Conservation (phyloP, 257 asterid species). For the Avicennia marina region DNA sequence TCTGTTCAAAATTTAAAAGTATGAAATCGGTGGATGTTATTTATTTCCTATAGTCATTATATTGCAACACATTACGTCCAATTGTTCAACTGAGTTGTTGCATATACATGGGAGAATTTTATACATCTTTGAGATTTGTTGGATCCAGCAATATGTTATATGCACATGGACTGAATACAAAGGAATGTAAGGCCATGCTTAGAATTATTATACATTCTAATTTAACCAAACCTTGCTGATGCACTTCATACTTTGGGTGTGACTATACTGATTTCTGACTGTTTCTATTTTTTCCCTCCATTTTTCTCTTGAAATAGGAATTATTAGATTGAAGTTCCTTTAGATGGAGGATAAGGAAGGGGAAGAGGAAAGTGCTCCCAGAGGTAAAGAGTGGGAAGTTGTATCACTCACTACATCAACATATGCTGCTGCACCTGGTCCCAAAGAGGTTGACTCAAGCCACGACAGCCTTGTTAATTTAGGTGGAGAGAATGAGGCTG, state of each 20-base stretch:
- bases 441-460: slow-evolving; percentile 28
- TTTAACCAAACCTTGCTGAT: background rate
- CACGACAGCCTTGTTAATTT: slow-evolving; percentile 27
- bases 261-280: background rate
- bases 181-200: background rate
- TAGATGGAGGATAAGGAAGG: slow-evolving; percentile 57
- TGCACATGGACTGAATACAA: background rate
- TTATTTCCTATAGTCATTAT: background rate
- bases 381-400: slow-evolving; percentile 91
- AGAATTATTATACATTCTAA: background rate
- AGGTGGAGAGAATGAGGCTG: slow-evolving; percentile 36
- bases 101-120: background rate
- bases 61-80: background rate
- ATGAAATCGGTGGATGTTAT: background rate
- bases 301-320: background rate
- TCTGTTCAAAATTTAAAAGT: background rate
- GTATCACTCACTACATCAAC: slow-evolving; percentile 79
- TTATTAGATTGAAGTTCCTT: slow-evolving; percentile 8
- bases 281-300: background rate
- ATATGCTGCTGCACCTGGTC: slow-evolving; percentile 76
- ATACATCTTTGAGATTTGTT: background rate
- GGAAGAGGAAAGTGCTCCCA: slow-evolving; percentile 43
- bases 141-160: background rate
- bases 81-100: background rate
- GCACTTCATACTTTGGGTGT: background rate